Conservation (phyloP, 2,329 filamentous ascomycete species). For the Malbranchea cinnamomea region DNA sequence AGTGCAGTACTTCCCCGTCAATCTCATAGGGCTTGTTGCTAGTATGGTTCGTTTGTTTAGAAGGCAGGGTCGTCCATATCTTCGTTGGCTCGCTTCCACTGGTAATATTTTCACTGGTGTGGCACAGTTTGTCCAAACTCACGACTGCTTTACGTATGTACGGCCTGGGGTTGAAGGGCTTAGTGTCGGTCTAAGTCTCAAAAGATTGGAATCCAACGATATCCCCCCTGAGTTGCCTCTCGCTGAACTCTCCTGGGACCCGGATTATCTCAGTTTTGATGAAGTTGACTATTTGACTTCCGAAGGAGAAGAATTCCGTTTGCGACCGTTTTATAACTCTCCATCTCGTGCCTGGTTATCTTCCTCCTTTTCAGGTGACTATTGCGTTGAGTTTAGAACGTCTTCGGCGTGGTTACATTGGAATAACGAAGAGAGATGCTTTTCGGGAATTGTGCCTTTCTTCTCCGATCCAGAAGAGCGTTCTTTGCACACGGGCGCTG, state of each 20-base stretch:
- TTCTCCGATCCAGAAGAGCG: constrained; percentile 8
- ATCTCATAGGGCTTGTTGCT: constrained; percentile 6
- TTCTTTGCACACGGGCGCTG: constrained; percentile 1
- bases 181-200: constrained; percentile 5
- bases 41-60: constrained; percentile 4
- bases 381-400: constrained; percentile 4
- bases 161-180: not conserved
- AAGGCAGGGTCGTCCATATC: not conserved
- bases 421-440: constrained; percentile 8
- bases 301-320: constrained; percentile 8
- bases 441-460: constrained; percentile 13
- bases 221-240: not conserved
- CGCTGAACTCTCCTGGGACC: constrained; percentile 7
- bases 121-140: constrained; percentile 9
- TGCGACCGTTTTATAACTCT: constrained; percentile 7
- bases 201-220: not conserved
- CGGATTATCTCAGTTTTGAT: constrained; percentile 7
- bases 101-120: constrained; percentile 6
- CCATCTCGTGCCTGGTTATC: not conserved
- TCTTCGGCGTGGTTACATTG: constrained; percentile 13
- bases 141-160: constrained; percentile 9
- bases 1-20: constrained; percentile 5
- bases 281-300: constrained; percentile 1
- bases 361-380: too few species aligned
- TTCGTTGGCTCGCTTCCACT: constrained; percentile 7